Evolutionary conservation across 2,329 filamentous ascomycete genomes (phyloP), one percentile per base, ranked within the genome.

Genomic region (Blastomyces parvus): DNA sequence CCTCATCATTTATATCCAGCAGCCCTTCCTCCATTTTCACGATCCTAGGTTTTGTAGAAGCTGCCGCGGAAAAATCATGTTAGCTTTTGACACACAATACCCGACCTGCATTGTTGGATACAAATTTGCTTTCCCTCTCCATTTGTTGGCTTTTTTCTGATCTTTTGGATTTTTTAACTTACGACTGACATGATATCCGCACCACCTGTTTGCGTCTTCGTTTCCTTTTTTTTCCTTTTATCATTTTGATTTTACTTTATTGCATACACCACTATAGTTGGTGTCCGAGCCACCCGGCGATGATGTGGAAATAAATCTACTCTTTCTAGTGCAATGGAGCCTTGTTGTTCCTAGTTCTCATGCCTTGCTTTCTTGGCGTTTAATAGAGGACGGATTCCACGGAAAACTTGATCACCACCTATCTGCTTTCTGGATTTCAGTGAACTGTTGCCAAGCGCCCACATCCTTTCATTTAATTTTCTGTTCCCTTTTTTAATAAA

Each of bases 211-310:
- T 61, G 8, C 3, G 14, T 42, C 19, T 64, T 65, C 38, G 42
- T 55, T 42, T 62, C n/a, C 36, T 48, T 65, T 67, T 56, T 59
- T 53, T 33, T 52, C 33, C 5, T 3, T 25, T 48, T 50, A 62
- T 65, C 38, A 58, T 55, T 53, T 64, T 36, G 33, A 25, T 36
- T 48, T 65, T 67, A 60, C 65, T 68, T 53, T 60, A 55, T 62
- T 56, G 14, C 61, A 53, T 64, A 40, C 59, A 2, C 46, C 52
- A 64, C n/a, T 60, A 60, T 59, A 58, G 50, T 62, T 66, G 61
- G 65, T 59, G 64, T 64, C 59, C 63, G 63, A 56, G 66, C 63
- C 60, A 61, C 6, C 13, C 11, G n/a, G 22, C 14, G 55, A 27
- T n/a, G 36, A 22, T 25, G 19, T 27, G 3, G 2, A 19, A 19